Evolutionary conservation across 306 rosid species (phyloP).

Genomic region (Prunus davidiana): DNA sequence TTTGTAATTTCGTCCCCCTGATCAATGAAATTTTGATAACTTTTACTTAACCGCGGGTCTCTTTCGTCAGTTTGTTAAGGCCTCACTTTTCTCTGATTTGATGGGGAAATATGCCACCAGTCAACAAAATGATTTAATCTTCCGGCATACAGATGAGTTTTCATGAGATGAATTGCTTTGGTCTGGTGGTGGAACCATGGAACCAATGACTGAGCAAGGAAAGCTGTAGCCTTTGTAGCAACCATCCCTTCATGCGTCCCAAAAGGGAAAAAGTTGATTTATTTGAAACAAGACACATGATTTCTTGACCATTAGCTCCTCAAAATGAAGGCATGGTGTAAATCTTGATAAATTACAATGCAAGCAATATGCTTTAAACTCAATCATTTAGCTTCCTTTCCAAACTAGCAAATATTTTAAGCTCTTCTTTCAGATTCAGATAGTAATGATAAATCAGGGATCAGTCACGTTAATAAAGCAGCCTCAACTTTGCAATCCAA

Average conservation of each 20-base stretch:
- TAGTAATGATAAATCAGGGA: neutral
- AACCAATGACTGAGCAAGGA: neutral
- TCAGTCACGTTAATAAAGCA: conserved; percentile 20
- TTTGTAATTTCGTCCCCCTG: neutral
- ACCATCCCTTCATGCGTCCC: neutral
- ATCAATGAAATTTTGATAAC: neutral
- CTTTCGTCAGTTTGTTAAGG: neutral
- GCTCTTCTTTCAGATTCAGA: neutral
- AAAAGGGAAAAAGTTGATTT: neutral
- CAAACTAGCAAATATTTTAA: neutral
- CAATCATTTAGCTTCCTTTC: conserved; percentile 1
- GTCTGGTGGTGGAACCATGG: neutral
- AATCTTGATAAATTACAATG: neutral
- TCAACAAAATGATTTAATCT: no score
- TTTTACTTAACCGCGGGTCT: neutral
- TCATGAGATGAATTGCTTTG: neutral
- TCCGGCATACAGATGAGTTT: neutral
- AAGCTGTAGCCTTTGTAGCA: conserved; percentile 1
- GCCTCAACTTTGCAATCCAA: conserved; percentile 4
- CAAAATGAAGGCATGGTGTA: neutral
- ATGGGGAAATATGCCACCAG: neutral
- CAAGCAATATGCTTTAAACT: neutral
- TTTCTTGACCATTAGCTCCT: neutral
- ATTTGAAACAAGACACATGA: neutral
- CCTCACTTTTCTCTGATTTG: neutral